Conservation (phyloP, 495 filamentous ascomycete species). For the Rusavskia elegans region DNA sequence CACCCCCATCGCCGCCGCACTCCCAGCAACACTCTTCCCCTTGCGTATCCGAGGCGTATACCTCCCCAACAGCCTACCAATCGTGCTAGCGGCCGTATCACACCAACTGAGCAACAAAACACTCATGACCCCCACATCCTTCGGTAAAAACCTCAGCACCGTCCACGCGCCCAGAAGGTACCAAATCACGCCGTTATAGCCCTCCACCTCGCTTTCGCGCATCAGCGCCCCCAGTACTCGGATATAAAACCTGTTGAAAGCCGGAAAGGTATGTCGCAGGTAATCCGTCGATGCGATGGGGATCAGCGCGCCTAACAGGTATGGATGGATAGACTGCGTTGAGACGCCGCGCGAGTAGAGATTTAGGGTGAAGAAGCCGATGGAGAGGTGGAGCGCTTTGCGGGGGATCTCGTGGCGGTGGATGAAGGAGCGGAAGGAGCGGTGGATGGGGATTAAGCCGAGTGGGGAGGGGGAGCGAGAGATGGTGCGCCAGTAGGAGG, state of each 20-base stretch:
- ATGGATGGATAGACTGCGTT: constrained; percentile 58
- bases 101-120: constrained; percentile 91
- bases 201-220: constrained; percentile 81
- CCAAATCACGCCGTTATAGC: constrained; percentile 93
- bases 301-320: constrained; percentile 66
- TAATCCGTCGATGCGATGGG: constrained; percentile 75
- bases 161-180: constrained; percentile 83
- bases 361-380: constrained; percentile 79
- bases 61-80: constrained; percentile 73
- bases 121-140: constrained; percentile 82
- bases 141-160: constrained; percentile 75
- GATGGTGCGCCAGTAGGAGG: constrained; percentile 60
- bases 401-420: constrained; percentile 35
- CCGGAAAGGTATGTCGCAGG: constrained; percentile 60
- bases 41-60: constrained; percentile 71
- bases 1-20: constrained; percentile 62
- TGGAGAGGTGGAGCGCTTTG: constrained; percentile 58
- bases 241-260: constrained; percentile 81
- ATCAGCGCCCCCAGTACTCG: constrained; percentile 72
- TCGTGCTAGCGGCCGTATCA: constrained; percentile 88
- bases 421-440: constrained; percentile 31
- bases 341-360: constrained; percentile 68
- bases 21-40: constrained; percentile 87
- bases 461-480: constrained; percentile 81
- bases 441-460: constrained; percentile 88